Evolutionary conservation across 1,284 basidiomycete genomes (phyloP).

Genomic region (Trametes pubescens): DNA sequence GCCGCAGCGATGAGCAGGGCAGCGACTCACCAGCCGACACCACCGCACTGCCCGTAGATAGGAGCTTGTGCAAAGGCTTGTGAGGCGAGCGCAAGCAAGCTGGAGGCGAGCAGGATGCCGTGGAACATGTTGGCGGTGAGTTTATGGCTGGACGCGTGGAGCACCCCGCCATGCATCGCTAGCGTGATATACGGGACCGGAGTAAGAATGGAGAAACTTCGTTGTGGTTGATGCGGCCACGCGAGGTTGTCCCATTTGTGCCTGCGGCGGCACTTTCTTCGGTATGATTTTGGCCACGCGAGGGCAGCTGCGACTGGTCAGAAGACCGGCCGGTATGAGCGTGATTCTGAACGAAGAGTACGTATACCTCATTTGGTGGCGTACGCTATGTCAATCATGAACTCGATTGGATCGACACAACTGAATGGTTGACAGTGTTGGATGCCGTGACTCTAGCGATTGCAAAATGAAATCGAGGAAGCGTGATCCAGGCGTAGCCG

Average conservation of each 20-base stretch:
- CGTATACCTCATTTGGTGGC: slow-evolving; percentile 10
- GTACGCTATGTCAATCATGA: slow-evolving; percentile 11
- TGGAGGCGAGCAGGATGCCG: slow-evolving; percentile 25
- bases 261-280: background rate
- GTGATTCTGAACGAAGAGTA: slow-evolving; percentile 2
- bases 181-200: slow-evolving; percentile 27
- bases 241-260: slow-evolving; percentile 31
- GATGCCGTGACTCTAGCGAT: background rate
- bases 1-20: background rate
- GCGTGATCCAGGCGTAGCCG: background rate
- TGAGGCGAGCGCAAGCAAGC: slow-evolving; percentile 22
- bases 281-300: slow-evolving; percentile 18
- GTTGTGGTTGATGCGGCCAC: slow-evolving; percentile 19
- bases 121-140: slow-evolving; percentile 23
- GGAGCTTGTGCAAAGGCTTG: slow-evolving; percentile 47
- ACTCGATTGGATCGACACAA: background rate
- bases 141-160: slow-evolving; percentile 5
- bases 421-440: background rate
- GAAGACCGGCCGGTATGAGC: background rate
- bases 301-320: slow-evolving; percentile 6
- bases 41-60: slow-evolving; percentile 59
- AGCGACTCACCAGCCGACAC: slow-evolving; percentile 52
- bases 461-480: slow-evolving; percentile 10
- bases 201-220: slow-evolving; percentile 32
- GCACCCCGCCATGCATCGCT: background rate